Percentiles rank a stretch among this genome's conserved stretches.
These are phyloP conservation scores for Conticribra guillardii DNA, from an alignment of 108 stramenopile species.

Conservation along the genomic window DNA sequence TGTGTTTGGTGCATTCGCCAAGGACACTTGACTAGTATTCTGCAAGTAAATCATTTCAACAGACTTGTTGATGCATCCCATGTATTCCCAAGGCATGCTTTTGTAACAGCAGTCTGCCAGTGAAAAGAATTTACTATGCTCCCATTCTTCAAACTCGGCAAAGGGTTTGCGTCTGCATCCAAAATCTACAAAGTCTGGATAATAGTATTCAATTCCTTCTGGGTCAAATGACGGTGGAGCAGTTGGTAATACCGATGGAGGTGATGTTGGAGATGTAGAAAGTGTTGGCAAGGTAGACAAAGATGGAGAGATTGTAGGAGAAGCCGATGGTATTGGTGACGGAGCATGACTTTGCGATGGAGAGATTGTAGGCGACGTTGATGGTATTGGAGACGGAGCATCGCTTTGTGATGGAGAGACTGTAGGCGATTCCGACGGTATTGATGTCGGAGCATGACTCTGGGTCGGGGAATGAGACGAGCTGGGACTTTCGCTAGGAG, in stretches of 20 bases:
- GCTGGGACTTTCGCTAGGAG: neutral
- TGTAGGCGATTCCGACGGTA: no score
- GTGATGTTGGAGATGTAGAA: neutral
- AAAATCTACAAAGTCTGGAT: neutral
- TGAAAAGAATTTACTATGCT: neutral
- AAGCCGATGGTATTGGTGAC: no score
- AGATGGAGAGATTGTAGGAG: no score
- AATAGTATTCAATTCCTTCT: neutral
- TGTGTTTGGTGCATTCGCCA: no score
- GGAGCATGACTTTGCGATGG: no score
- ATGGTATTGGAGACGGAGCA: no score
- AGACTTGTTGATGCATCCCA: neutral
- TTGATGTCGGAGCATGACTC: no score
- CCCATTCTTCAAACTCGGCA: neutral
- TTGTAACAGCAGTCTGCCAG: neutral
- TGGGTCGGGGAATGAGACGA: neutral
- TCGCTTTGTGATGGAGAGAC: no score
- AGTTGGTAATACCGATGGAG: neutral
- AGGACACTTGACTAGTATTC: no score
- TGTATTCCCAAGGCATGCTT: neutral
- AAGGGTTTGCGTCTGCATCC: neutral
- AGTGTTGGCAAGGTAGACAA: neutral
- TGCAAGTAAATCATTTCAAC: no score
- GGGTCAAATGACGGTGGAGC: neutral
- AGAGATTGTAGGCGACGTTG: no score